Evolutionary conservation across 257 asterid species (phyloP), one percentile per base, ranked within the genome.

Genomic region (Penstemon newberryi): DNA sequence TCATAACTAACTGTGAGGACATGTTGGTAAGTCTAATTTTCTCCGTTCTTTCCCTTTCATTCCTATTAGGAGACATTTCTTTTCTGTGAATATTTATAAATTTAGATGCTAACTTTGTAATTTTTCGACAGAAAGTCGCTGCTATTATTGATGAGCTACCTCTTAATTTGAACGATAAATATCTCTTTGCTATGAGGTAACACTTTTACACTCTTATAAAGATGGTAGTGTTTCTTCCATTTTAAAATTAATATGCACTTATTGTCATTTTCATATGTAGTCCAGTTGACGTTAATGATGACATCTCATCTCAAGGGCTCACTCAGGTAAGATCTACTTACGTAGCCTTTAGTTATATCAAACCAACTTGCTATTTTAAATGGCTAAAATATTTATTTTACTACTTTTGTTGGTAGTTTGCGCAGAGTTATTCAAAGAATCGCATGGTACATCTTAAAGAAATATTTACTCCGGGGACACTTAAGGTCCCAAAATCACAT

Each of bases 301-400:
- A 79, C 40, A 89, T 93, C 77, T 88, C 97, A 69, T 83, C 89
- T 80, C 96, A 85, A 79, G 99, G 99, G 76, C 95, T 90, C 56
- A 83, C 82, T 41, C 97, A 93, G 91, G 99, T 92, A 74, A 71
- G 80, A 56, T 63, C 56, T 67, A 9, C 43, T 63, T 53, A 25
- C 33, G 2, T 56, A 60, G 42, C 71, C 61, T 68, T 63, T 4
- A 25, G 18, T 70, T 65, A 62, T 59, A 44, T 11, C 56, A 57
- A 39, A 11, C 4, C 33, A 25, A 6, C 54, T 63, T 58, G n/a
- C 64, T 55, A 58, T 46, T 56, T 63, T 51, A 44, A 42, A 43
- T 9, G 66, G 56, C 18, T 49, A 63, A 51, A 51, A 19, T 36
- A 25, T 25, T 25, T 25, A 25, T 66, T 60, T 11, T 25, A 56